phyloP scores from a whole-genome alignment of 2,329 filamentous ascomycete genomes.

The Rasamsonia emersonii region DNA sequence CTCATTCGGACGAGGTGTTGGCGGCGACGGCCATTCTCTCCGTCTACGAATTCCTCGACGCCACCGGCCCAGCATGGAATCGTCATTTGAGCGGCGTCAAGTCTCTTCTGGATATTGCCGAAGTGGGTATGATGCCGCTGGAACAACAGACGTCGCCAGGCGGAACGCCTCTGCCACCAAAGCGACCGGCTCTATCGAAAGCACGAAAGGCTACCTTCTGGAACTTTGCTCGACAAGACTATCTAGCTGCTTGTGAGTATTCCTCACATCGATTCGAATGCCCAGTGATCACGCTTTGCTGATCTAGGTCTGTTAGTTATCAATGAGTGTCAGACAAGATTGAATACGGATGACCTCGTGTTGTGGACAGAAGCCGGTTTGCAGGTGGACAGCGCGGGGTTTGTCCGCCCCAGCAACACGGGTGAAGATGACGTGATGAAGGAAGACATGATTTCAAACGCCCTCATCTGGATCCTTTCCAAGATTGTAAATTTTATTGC shows the following conservation, averaged over 20 bases:
- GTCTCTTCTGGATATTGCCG: conserved; percentile 46
- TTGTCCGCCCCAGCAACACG: conserved; percentile 37
- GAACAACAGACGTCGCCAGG: conserved; percentile 36
- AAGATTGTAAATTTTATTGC: conserved; percentile 60
- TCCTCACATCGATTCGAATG: background rate
- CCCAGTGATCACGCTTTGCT: conserved; percentile 6
- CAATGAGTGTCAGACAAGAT: conserved; percentile 51
- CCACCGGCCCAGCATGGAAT: conserved; percentile 54
- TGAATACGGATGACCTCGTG: conserved; percentile 53
- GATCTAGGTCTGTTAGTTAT: conserved; percentile 28
- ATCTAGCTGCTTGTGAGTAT: conserved; percentile 51
- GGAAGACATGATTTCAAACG: conserved; percentile 57
- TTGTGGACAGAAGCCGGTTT: conserved; percentile 59
- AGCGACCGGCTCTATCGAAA: conserved; percentile 40
- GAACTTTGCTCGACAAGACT: conserved; percentile 60
- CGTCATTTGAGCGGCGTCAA: conserved; percentile 58
- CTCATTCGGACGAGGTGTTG: conserved; percentile 49
- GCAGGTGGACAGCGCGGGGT: conserved; percentile 46
- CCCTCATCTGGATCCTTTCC: conserved; percentile 56
- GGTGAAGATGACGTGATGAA: conserved; percentile 42
- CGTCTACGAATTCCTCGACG: conserved; percentile 60
- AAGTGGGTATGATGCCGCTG: conserved; percentile 33
- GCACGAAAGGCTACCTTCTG: conserved; percentile 55
- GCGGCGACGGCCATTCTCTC: conserved; percentile 59
- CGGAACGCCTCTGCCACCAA: conserved; percentile 20